Percentiles rank a stretch among this genome's conserved stretches.
phyloP scores from a whole-genome alignment of 2,329 filamentous ascomycete genomes.

The Paracorniculantispora psalliotae region DNA sequence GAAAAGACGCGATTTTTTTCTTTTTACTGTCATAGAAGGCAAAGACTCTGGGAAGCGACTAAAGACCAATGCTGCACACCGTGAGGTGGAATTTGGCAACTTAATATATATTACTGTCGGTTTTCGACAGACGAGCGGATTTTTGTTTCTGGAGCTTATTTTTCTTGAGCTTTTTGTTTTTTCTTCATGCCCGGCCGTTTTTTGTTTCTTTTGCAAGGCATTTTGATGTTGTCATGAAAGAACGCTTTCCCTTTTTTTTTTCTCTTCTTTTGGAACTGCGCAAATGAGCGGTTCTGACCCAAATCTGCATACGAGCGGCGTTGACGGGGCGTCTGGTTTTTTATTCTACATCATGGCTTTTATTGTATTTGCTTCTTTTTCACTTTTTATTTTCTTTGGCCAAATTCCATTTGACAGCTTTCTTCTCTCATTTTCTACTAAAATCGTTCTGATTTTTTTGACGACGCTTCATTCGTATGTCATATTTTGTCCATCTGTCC shows the following conservation, averaged over 20 bases:
- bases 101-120: conserved; percentile 7
- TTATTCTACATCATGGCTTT: conserved; percentile 11
- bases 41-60: conserved; percentile 3
- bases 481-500: too few relatives aligned
- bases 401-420: not conserved
- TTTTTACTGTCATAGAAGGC: conserved; percentile 9
- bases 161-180: not conserved
- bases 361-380: conserved; percentile 11
- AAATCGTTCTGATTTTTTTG: too few relatives aligned
- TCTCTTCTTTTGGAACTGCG: not conserved
- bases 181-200: not conserved
- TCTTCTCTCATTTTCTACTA: too few relatives aligned
- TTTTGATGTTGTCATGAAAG: conserved; percentile 1
- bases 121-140: not conserved
- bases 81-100: conserved; percentile 3
- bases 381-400: not conserved
- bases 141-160: too few relatives aligned
- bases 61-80: conserved; percentile 9
- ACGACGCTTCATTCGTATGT: too few relatives aligned
- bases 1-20: not conserved
- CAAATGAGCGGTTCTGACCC: not conserved
- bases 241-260: conserved; percentile 10
- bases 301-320: conserved; percentile 28
- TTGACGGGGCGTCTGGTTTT: conserved; percentile 18
- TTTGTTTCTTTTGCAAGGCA: not conserved